These are phyloP conservation scores for Torulaspora indica DNA, from an alignment of 805 yeast species.

Conservation along the genomic window DNA sequence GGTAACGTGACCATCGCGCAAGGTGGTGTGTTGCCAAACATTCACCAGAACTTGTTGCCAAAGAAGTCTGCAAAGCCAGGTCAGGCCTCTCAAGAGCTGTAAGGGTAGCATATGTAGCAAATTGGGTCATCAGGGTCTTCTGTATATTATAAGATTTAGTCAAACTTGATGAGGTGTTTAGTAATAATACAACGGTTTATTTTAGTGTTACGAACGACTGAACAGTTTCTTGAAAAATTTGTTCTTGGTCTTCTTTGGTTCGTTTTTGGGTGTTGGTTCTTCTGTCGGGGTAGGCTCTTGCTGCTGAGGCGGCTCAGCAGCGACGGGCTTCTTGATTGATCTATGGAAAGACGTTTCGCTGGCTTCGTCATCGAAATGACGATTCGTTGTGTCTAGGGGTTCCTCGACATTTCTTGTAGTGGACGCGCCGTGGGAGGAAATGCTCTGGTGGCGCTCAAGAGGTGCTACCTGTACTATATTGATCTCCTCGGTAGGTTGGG, in stretches of 20 bases:
- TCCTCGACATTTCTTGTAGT: slow-evolving; percentile 18
- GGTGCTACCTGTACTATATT: slow-evolving; percentile 4
- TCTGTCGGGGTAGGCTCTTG: neutral
- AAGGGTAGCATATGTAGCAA: slow-evolving; percentile 20
- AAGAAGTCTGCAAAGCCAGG: slow-evolving; percentile 60
- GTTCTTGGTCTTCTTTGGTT: slow-evolving; percentile 8
- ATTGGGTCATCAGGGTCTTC: slow-evolving; percentile 5
- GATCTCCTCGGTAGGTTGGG: neutral
- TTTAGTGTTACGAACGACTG: slow-evolving; percentile 9
- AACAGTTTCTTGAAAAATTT: slow-evolving; percentile 15
- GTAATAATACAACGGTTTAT: slow-evolving; percentile 4
- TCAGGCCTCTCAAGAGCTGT: slow-evolving; percentile 65
- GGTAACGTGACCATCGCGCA: slow-evolving; percentile 94
- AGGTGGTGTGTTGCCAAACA: slow-evolving; percentile 99
- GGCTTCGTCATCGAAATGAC: slow-evolving; percentile 2
- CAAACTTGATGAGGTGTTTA: neutral
- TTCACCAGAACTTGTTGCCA: slow-evolving; percentile 88
- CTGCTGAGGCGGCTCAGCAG: neutral
- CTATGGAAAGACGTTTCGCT: slow-evolving; percentile 17
- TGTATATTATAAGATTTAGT: slow-evolving; percentile 1
- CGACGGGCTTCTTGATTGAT: neutral
- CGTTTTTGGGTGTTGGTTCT: neutral
- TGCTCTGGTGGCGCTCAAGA: neutral
- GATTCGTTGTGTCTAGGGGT: slow-evolving; percentile 7
- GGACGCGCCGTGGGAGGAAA: slow-evolving; percentile 17